Conservation (phyloP, 768 basidiomycete genomes). For the Lyophyllum atratum region DNA sequence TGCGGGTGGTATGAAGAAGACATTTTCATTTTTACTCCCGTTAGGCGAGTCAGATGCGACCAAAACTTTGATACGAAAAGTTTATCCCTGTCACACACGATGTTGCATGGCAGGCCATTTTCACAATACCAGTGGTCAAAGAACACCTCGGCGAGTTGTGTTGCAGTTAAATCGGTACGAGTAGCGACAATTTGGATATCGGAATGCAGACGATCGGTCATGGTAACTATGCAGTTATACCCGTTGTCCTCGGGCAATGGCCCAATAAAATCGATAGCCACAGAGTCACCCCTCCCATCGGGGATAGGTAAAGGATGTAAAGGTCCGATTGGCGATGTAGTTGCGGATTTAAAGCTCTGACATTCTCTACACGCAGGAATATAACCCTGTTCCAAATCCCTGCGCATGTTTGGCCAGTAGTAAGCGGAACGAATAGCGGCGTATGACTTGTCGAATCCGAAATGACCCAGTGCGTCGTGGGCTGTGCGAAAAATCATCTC, state of each 20-base stretch:
- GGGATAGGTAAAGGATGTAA: conserved; percentile 19
- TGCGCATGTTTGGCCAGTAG: too few relatives aligned
- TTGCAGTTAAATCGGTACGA: conserved; percentile 9
- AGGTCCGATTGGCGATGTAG: background rate
- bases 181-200: conserved; percentile 21
- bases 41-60: conserved; percentile 18
- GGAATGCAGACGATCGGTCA: conserved; percentile 27
- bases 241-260: conserved; percentile 6
- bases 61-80: conserved; percentile 27
- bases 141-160: conserved; percentile 21
- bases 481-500: too few relatives aligned
- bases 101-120: conserved; percentile 32
- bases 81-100: conserved; percentile 20
- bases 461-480: too few relatives aligned
- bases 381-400: too few relatives aligned
- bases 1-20: too few relatives aligned
- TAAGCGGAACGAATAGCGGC: too few relatives aligned
- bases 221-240: conserved; percentile 23
- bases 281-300: conserved; percentile 15
- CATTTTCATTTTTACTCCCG: conserved; percentile 23
- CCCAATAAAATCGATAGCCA: conserved; percentile 25
- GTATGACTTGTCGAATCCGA: too few relatives aligned
- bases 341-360: background rate
- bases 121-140: conserved; percentile 35
- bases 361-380: background rate